phyloP scores from a whole-genome alignment of 805 yeast species.

The Citeromyces nyonsensis region DNA sequence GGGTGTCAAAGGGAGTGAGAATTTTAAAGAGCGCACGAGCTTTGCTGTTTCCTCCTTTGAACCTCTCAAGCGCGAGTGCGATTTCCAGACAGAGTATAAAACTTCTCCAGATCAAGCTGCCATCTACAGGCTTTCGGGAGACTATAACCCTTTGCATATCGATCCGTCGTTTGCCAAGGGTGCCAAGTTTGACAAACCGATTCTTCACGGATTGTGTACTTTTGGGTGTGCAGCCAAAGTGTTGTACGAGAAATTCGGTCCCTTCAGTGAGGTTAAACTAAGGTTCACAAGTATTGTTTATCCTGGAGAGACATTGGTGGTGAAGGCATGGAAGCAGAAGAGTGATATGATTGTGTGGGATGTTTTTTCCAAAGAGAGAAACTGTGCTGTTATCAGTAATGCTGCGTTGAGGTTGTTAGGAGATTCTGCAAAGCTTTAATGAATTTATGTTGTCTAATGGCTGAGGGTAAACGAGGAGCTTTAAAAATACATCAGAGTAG shows the following conservation, averaged over 20 bases:
- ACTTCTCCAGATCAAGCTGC: conserved; percentile 72
- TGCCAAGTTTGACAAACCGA: conserved; percentile 76
- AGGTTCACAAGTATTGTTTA: conserved; percentile 84
- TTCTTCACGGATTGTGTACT: conserved; percentile 83
- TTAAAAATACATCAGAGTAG: too few species aligned
- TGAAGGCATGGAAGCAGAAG: conserved; percentile 75
- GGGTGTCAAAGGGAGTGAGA: conserved; percentile 33
- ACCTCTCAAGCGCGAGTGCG: conserved; percentile 54
- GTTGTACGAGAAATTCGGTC: conserved; percentile 67
- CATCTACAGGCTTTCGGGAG: conserved; percentile 83
- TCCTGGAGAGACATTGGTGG: conserved; percentile 83
- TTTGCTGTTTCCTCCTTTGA: conserved; percentile 51
- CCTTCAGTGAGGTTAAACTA: conserved; percentile 71
- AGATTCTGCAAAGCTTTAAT: conserved; percentile 9
- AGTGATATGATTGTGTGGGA: conserved; percentile 58
- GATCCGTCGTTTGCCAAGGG: conserved; percentile 84
- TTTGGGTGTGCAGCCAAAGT: conserved; percentile 73
- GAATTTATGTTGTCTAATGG: neutral
- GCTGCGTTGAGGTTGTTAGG: conserved; percentile 60
- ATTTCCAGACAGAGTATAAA: conserved; percentile 39
- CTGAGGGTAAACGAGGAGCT: too few species aligned
- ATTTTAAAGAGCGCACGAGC: conserved; percentile 28
- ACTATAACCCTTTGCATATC: conserved; percentile 88
- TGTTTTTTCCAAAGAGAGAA: conserved; percentile 67
- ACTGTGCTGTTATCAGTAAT: conserved; percentile 63